Base-by-base conservation (phyloP, 129 eudicot genomes). In the Arctium lappa region DNA sequence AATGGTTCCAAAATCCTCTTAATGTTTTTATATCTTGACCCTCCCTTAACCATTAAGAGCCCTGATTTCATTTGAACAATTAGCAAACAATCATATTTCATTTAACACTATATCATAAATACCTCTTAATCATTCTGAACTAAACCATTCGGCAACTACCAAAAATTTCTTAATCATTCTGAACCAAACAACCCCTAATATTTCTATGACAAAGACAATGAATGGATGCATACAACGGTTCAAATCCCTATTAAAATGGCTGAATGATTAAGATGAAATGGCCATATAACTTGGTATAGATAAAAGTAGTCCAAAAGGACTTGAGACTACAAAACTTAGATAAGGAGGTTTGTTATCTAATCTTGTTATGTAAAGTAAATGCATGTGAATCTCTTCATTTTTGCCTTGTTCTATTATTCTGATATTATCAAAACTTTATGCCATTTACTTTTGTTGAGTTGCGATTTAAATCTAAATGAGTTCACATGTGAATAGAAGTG, bases 401-500 rank as follows among this genome's bases (percentile, higher is more conserved):
- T 56, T 56, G 29, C 66, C 66, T 56, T 56, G 29, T 56, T 56
- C 27, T 16, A n/a, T 60, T 18, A 60, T 60, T 60, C 68, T 29
- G 13, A 5, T 60, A 60, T 60, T 16, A 36, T 16, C 56, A 8
- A 22, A 66, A 66, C 33, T 62, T 46, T 33, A 33, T 33, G 6
- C 50, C 10, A 2, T 33, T 38, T 44, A 22, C 46, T 79, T 73
- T 22, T 34, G 36, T 46, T 12, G 63, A 63, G 32, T 18, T 73
- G 11, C 13, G 33, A 10, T 84, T 70, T 38, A 29, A 2, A 65
- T 73, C 36, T 12, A 53, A 75, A 74, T 8, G 27, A 46, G 16
- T 84, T 84, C 37, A 44, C 44, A 22, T 77, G 46, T 71, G 69
- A 81, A 44, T 86, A 86, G 86, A 70, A 80, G 73, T 31, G 22